Base-by-base conservation (phyloP, 2,329 filamentous ascomycete genomes). In the Colletotrichum abscissum region DNA sequence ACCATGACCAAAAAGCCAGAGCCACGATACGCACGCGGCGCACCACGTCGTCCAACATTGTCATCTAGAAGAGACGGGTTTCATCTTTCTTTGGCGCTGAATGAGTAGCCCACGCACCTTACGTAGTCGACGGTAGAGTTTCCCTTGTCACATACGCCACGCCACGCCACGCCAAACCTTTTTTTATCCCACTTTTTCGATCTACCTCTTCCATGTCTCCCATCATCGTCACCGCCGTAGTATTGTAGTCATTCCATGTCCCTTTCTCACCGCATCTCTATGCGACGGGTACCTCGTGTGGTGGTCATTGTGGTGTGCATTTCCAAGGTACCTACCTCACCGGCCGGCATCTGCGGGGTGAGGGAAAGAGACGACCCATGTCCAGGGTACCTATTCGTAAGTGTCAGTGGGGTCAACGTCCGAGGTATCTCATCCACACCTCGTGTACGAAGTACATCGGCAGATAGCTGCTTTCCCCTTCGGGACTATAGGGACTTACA, bases 41-140 rank as follows among this genome's bases (percentile, higher is more conserved):
- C 57, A 19, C 33, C 24, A 55, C 52, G 33, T 55, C 30, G n/a
- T n/a, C 22, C 16, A 11, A 26, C 35, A 33, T 57, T 46, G 55
- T 70, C 70, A 73, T 73, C 55, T 70, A 70, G 62, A 56, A 57
- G 60, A 73, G 67, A 66, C 67, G 55, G 60, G 70, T 73, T 73
- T 73, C 70, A 70, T 70, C 67, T 73, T 73, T 57, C 65, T 66
- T 66, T 26, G 60, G 60, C 28, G 28, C n/a, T 35, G 24, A n/a
- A 46, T 46, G 42, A 14, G n/a, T 16, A 33, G 22, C n/a, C 4
- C 26, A 2, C 35, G 35, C 35, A 42, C 35, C 35, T 46, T 46
- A 46, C 42, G 42, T 46, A n/a, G 42, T 8, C 42, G 42, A 24
- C 5, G 28, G 19, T 54, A 33, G 24, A 54, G 42, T 65, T 42